phyloP scores from a whole-genome alignment of 805 yeast genomes.

The Candida hungchunana region DNA sequence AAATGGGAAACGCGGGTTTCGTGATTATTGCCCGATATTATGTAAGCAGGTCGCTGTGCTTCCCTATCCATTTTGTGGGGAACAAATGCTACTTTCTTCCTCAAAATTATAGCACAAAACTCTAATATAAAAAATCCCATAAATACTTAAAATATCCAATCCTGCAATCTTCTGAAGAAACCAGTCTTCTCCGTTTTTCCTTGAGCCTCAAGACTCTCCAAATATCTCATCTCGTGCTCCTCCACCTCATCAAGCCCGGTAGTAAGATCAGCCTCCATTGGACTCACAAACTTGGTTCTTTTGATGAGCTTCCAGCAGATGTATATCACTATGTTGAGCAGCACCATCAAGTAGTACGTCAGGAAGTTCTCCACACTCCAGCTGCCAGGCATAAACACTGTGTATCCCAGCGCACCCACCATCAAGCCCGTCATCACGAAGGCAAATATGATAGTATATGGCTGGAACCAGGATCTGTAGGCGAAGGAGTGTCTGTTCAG shows the following conservation, averaged over 20 bases:
- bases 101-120: too few species aligned
- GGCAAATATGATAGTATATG: conserved; percentile 52
- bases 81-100: too few species aligned
- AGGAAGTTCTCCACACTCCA: conserved; percentile 65
- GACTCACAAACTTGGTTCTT: conserved; percentile 41
- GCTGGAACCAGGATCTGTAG: conserved; percentile 56
- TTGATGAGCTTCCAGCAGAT: conserved; percentile 45
- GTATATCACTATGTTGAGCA: conserved; percentile 44
- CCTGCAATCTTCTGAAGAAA: conserved; percentile 7
- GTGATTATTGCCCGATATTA: too few species aligned
- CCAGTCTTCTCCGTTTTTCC: conserved; percentile 29
- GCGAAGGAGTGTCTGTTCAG: conserved; percentile 36
- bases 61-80: too few species aligned
- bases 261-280: conserved; percentile 48
- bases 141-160: conserved; percentile 19
- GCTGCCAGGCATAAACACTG: conserved; percentile 62
- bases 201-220: conserved; percentile 12
- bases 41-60: too few species aligned
- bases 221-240: conserved; percentile 42
- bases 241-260: conserved; percentile 55
- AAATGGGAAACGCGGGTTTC: too few species aligned
- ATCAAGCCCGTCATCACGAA: conserved; percentile 40
- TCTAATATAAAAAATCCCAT: too few species aligned
- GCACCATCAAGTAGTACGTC: conserved; percentile 70
- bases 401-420: conserved; percentile 63